Base-by-base conservation (phyloP, 2,329 filamentous ascomycete genomes). In the Hypocreales sp. region DNA sequence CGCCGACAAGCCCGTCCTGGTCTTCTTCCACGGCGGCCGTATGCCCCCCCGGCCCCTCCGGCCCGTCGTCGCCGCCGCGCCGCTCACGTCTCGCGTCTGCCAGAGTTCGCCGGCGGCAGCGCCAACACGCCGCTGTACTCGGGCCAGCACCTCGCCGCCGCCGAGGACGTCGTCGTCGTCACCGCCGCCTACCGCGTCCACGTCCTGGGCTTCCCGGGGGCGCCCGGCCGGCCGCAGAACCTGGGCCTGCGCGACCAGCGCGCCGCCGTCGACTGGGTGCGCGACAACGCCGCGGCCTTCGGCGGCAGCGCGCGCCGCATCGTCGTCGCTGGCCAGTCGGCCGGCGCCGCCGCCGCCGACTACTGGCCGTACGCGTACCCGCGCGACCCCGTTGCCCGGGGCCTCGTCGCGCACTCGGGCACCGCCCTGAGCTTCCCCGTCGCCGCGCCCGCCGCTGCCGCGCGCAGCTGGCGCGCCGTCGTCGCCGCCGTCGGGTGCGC, bases 281-380 rank as follows among this genome's bases (percentile, higher is more conserved):
- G 64, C 30, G 47, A 53, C 13, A 44, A 71, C 34, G 64, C 71
- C 28, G 41, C 50, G 19, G 40, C 47, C 6, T 71, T 72, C 31
- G 66, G 67, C 2, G 66, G 67, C 5, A 55, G 70, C 31, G 54
- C 57, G 0, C 32, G 32, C 2, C 57, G 60, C 13, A 61, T 72
- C 2, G 67, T 63, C 0, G 58, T 70, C 15, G 56, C 54, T 39
- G 67, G 68, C 1, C 57, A 65, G 36, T 64, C 58, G 0, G 65
- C 68, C 0, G 67, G 68, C 3, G 67, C 51, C 0, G 65, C 64
- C 1, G 51, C 49, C 4, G 60, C 62, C 45, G 61, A 67, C 34
- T 55, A 57, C 38, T 62, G 57, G 46, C 50, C 57, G 5, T 67
- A 63, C 27, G 58, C 63, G 4, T 64, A 58, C 59, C 25, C 36